A percentile compares a stretch with the other conserved stretches of the same genome.
Evolutionary conservation across 2,329 filamentous ascomycete genomes (phyloP).

Genomic region (Nigrospora sphaerica): DNA sequence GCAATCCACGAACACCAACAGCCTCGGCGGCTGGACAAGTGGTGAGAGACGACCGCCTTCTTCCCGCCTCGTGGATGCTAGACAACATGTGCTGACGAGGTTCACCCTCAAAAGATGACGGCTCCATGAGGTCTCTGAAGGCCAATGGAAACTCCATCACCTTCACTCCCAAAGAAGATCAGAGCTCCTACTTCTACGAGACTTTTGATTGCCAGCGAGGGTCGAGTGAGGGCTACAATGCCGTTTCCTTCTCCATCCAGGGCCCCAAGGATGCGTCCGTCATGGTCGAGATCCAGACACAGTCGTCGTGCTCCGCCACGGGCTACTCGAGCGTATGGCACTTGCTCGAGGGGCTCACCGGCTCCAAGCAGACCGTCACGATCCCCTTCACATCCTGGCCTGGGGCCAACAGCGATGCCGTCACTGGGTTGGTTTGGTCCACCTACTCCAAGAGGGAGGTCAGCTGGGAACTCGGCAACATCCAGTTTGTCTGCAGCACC

Average conservation of each 20-base stretch:
- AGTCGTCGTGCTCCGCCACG: constrained; percentile 31
- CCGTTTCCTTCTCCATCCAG: constrained; percentile 38
- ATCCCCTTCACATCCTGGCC: constrained; percentile 41
- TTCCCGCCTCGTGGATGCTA: not conserved
- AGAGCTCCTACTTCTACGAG: constrained; percentile 45
- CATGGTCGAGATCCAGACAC: constrained; percentile 39
- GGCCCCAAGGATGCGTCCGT: constrained; percentile 32
- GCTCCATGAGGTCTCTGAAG: constrained; percentile 33
- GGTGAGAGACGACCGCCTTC: constrained; percentile 14
- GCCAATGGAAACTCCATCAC: constrained; percentile 35
- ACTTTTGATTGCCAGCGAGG: constrained; percentile 40
- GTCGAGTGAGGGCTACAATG: constrained; percentile 35
- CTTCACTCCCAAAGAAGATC: constrained; percentile 36
- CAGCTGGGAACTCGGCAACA: constrained; percentile 41
- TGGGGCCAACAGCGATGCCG: constrained; percentile 41
- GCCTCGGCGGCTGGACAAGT: constrained; percentile 25
- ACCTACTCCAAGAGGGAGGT: constrained; percentile 24
- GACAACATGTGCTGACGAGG: not conserved
- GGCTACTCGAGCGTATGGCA: constrained; percentile 35
- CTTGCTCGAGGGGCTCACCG: constrained; percentile 38
- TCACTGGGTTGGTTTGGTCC: constrained; percentile 33
- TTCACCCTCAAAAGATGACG: constrained; percentile 33
- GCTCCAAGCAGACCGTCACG: constrained; percentile 39
- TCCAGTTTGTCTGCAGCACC: constrained; percentile 34
- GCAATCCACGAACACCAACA: constrained; percentile 23